Evolutionary conservation across 208 protist species (phyloP).

Genomic region (Wallacemonas sp.): DNA sequence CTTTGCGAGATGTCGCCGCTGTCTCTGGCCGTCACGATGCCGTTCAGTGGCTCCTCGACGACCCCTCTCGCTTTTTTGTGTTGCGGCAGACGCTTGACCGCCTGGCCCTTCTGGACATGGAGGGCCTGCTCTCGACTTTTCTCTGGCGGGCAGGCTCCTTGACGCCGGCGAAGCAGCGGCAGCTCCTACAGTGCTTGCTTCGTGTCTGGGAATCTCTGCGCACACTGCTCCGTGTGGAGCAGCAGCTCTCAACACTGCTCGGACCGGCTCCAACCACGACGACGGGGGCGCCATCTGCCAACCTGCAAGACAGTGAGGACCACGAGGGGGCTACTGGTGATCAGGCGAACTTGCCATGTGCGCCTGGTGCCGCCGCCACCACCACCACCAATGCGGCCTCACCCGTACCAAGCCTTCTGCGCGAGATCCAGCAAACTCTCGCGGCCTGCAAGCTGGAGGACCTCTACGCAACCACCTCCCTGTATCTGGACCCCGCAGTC

Average conservation of each 20-base stretch:
- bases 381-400: not conserved
- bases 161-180: not conserved
- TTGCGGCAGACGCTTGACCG: conserved; percentile 24
- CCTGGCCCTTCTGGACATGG: conserved; percentile 35
- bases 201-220: conserved; percentile 1
- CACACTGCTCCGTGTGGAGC: not conserved
- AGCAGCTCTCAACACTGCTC: too few relatives aligned
- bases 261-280: too few relatives aligned
- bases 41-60: conserved; percentile 66
- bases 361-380: not conserved
- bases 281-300: too few relatives aligned
- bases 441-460: conserved; percentile 33
- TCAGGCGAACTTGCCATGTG: too few relatives aligned
- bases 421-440: conserved; percentile 28
- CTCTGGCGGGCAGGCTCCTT: not conserved
- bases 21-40: conserved; percentile 74
- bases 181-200: conserved; percentile 7
- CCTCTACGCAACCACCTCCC: conserved; percentile 22
- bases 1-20: conserved; percentile 54
- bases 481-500: conserved; percentile 35
- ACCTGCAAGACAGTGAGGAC: too few relatives aligned
- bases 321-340: too few relatives aligned
- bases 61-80: conserved; percentile 28
- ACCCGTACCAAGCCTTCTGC: conserved; percentile 23
- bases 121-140: conserved; percentile 24